Evolutionary conservation across 495 filamentous ascomycete species (phyloP).

Genomic region (Penicillium pancosmium): DNA sequence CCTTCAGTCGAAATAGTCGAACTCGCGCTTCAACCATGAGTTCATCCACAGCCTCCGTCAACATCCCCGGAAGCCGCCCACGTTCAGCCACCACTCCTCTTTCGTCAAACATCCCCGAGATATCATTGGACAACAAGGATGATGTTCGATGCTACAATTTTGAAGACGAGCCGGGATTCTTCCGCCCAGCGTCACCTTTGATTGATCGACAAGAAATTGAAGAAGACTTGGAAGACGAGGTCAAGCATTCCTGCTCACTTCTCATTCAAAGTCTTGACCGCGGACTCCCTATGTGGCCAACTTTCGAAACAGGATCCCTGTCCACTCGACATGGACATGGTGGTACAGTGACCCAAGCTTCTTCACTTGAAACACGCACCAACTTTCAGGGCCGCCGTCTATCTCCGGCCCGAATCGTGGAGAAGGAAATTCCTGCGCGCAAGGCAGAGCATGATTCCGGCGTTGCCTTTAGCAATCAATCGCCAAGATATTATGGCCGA

Average conservation of each 20-base stretch:
- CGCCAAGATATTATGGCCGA: constrained; percentile 5
- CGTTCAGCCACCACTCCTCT: constrained; percentile 25
- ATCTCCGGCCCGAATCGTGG: constrained; percentile 4
- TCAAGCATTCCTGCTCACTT: constrained; percentile 28
- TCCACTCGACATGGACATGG: neutral
- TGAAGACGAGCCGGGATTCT: constrained; percentile 28
- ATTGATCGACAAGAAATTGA: constrained; percentile 24
- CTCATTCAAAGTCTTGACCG: constrained; percentile 30
- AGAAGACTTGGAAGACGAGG: constrained; percentile 26
- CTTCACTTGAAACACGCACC: neutral
- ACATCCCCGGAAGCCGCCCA: constrained; percentile 17
- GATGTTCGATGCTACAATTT: constrained; percentile 21
- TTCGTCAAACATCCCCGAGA: constrained; percentile 13
- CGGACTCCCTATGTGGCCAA: constrained; percentile 25
- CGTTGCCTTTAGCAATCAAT: constrained; percentile 11
- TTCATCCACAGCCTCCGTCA: constrained; percentile 8
- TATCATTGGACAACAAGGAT: constrained; percentile 14
- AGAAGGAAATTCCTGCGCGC: neutral
- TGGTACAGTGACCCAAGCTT: constrained; percentile 1
- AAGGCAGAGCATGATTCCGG: constrained; percentile 14
- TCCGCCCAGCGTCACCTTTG: constrained; percentile 23
- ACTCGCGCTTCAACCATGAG: constrained; percentile 17
- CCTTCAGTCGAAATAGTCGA: constrained; percentile 19
- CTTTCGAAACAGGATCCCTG: constrained; percentile 6
- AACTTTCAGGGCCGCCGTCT: constrained; percentile 1